phyloP scores from a whole-genome alignment of 768 basidiomycete genomes.

The Phylloporus sp. region DNA sequence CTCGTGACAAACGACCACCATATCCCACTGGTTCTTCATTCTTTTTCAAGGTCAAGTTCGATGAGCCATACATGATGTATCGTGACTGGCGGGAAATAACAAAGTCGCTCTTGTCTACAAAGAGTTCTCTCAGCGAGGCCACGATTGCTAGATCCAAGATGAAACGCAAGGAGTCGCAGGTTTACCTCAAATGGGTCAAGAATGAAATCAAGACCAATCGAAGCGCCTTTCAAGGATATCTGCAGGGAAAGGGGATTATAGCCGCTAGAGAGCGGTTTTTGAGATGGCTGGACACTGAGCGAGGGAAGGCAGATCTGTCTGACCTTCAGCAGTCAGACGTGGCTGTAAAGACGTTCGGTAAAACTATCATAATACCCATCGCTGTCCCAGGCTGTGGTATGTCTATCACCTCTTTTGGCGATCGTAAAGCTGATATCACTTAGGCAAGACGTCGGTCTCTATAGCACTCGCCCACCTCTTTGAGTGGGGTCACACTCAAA shows the following conservation, averaged over 20 bases:
- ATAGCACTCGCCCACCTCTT: constrained; percentile 79
- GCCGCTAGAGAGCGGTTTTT: constrained; percentile 76
- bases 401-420: constrained; percentile 20
- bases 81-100: constrained; percentile 97
- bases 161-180: constrained; percentile 69
- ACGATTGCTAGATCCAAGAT: constrained; percentile 63
- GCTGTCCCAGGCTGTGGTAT: constrained; percentile 91
- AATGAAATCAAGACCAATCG: constrained; percentile 65
- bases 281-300: constrained; percentile 53
- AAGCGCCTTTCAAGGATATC: constrained; percentile 56
- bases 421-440: neutral
- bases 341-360: constrained; percentile 41
- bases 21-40: constrained; percentile 80
- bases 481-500: constrained; percentile 87
- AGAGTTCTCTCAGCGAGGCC: constrained; percentile 28
- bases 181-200: constrained; percentile 83
- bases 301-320: constrained; percentile 38
- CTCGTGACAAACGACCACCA: constrained; percentile 44
- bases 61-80: constrained; percentile 98
- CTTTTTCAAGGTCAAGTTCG: constrained; percentile 99
- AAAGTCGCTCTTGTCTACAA: constrained; percentile 56
- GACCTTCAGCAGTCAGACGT: constrained; percentile 19
- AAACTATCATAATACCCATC: constrained; percentile 83
- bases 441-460: constrained; percentile 86
- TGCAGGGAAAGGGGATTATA: constrained; percentile 81